Base-by-base conservation (phyloP, 2,329 filamentous ascomycete genomes). In the Diaporthe humulicola region DNA sequence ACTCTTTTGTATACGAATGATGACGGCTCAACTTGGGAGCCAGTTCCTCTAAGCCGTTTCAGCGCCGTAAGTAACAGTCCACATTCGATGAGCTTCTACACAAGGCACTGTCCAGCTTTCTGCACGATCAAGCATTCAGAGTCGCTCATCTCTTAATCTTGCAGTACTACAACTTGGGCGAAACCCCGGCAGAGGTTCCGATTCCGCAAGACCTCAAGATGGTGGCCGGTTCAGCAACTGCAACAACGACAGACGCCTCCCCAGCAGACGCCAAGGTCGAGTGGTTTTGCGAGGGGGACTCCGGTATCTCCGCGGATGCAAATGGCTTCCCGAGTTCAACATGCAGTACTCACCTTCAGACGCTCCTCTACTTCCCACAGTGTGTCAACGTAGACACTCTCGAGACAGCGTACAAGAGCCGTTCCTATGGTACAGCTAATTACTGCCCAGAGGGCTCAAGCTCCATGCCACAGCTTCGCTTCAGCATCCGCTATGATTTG, bases 321-420 rank as follows among this genome's bases (percentile, higher is more conserved):
- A 94, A 94, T 79, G 93, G 56, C 57, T 91, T 93, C 79, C 93
- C 93, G 38, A 93, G 93, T 75, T 91, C 91, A 66, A 93, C 92
- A 0, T 93, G 92, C 14, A 88, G 77, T 87, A 89, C 69, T 90
- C 93, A 15, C 90, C 88, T 67, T 85, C 89, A 76, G 88, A 91
- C 82, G 88, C 92, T 78, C 89, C 89, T 45, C 94, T 76, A 74
- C 56, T 76, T 86, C 80, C 85, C 82, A 19, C 79, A 85, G 75
- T 86, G 85, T 78, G 83, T 85, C 77, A 83, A 86, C 77, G 56
- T 70, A 30, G 76, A 74, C 50, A 77, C 76, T n/a, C 78, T 79
- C 50, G 78, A 79, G 73, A 73, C 77, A n/a, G 77, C 73, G 78
- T 84, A 84, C 75, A 78, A 80, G 75, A 74, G 76, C 38, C 67